Conservation (phyloP, 108 stramenopile genomes). For the Fistulifera solaris region DNA sequence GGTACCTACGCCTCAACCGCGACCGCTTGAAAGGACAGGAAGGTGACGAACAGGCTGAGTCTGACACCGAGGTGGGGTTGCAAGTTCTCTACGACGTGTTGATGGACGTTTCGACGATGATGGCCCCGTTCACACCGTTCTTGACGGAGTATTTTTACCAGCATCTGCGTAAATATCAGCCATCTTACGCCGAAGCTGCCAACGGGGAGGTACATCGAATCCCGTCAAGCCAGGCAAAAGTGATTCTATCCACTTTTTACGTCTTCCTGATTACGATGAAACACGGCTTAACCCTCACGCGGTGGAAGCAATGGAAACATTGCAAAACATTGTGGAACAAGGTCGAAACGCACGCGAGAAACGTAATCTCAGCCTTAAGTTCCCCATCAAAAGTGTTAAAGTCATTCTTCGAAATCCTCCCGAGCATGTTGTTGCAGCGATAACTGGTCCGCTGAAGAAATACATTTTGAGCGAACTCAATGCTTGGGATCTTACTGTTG, state of each 20-base stretch:
- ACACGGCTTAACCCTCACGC: slow-evolving; percentile 78
- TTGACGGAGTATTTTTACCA: slow-evolving; percentile 98
- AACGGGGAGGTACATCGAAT: slow-evolving; percentile 65
- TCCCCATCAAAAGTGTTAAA: slow-evolving; percentile 87
- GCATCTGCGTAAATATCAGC: slow-evolving; percentile 87
- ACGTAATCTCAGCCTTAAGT: slow-evolving; percentile 83
- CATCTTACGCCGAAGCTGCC: slow-evolving; percentile 56
- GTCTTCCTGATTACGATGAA: slow-evolving; percentile 77
- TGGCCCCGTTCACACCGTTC: slow-evolving; percentile 99
- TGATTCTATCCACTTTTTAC: slow-evolving; percentile 91
- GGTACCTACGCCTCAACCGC: slow-evolving; percentile 98
- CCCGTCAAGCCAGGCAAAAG: slow-evolving; percentile 85
- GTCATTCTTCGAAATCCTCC: slow-evolving; percentile 82
- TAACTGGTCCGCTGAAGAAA: slow-evolving; percentile 75
- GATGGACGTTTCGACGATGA: slow-evolving; percentile 84
- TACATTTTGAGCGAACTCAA: slow-evolving; percentile 97
- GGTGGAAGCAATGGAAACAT: slow-evolving; percentile 82
- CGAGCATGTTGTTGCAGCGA: slow-evolving; percentile 55
- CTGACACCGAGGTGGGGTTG: slow-evolving; percentile 77
- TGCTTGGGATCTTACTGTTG: slow-evolving; percentile 79
- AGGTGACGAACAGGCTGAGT: slow-evolving; percentile 60
- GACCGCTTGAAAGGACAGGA: slow-evolving; percentile 96
- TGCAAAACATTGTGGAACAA: slow-evolving; percentile 89
- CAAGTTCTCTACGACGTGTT: slow-evolving; percentile 96
- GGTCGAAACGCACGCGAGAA: slow-evolving; percentile 92